Base-by-base conservation (phyloP, 768 basidiomycete genomes). In the Imleria badia region DNA sequence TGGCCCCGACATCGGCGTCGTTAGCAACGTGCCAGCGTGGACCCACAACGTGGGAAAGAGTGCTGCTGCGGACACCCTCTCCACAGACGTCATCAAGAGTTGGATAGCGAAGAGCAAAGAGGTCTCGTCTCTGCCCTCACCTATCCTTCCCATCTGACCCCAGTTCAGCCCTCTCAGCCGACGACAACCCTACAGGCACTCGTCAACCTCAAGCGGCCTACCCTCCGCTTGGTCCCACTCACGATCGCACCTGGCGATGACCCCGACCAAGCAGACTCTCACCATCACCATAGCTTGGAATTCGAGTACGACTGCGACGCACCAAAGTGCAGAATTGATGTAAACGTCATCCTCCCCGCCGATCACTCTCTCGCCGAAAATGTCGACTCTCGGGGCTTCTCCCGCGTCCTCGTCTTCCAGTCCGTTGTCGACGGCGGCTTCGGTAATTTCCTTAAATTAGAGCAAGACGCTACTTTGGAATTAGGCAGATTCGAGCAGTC, bases 261-360 rank as follows among this genome's bases (percentile, higher is more conserved):
- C 15, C 67, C 74, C 33, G 68, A 77, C 36, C 68, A 79, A 35
- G 60, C 69, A 19, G 77, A 82, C 54, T 76, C 76, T 19, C 78
- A 79, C 35, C 83, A 84, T 45, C 83, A 85, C 47, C 91, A 94
- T 62, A 83, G 85, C 17, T 78, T 96, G 55, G 92, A 93, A 66
- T 98, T 97, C 70, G 87, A 90, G 67, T 98, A 89, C 70, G 94
- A 98, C 67, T 91, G 90, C 59, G 91, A 94, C 54, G 85, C 93
- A 0, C 87, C 94, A 9, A 88, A 86, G 62, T 93, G 92, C 64
- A 82, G 80, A 20, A 84, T 97, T 54, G 84, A 85, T 35, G 81
- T 97, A 19, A 81, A 90, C 58, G 85, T 93, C 44, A 76, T 91
- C 33, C 76, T 92, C 0, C 80, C 86, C 6, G 80, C 85, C 26